Evolutionary conservation across 163 green algal species (phyloP).

Genomic region (Prototheca cutis): DNA sequence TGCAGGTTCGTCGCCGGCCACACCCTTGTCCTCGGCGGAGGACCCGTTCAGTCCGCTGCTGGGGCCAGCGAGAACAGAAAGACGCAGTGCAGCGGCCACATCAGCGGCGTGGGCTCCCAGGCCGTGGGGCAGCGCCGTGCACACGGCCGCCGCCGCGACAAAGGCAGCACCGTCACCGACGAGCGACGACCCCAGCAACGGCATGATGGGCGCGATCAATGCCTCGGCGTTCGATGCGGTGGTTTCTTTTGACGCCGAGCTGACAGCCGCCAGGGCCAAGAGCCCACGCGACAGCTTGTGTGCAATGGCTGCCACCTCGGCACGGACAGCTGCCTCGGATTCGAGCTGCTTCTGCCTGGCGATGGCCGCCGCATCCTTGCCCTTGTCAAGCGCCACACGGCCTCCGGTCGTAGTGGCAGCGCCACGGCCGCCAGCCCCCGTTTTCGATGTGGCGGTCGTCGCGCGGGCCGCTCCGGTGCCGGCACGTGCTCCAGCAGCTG

Average conservation of each 20-base stretch:
- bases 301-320: constrained; percentile 37
- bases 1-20: no score
- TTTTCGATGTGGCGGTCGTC: no score
- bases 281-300: constrained; percentile 42
- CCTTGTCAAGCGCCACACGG: no score
- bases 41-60: no score
- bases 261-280: constrained; percentile 36
- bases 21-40: no score
- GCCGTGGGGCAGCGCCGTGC: constrained; percentile 47
- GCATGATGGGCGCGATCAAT: constrained; percentile 27
- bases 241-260: constrained; percentile 33
- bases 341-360: constrained; percentile 8
- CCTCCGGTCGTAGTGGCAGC: no score
- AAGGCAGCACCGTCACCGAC: constrained; percentile 56
- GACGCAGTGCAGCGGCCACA: constrained; percentile 40
- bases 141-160: constrained; percentile 41
- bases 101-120: constrained; percentile 34
- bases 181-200: constrained; percentile 53
- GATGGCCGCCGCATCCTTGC: constrained; percentile 12
- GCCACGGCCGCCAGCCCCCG: no score
- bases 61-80: no score
- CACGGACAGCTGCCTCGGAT: constrained; percentile 19
- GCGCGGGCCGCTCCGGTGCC: not conserved
- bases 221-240: constrained; percentile 36
- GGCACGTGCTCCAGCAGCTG: constrained; percentile 13